A percentile compares a stretch with the other conserved stretches of the same genome.
Evolutionary conservation across 2,329 filamentous ascomycete species (phyloP).

Genomic region (Beauveria sp.): DNA sequence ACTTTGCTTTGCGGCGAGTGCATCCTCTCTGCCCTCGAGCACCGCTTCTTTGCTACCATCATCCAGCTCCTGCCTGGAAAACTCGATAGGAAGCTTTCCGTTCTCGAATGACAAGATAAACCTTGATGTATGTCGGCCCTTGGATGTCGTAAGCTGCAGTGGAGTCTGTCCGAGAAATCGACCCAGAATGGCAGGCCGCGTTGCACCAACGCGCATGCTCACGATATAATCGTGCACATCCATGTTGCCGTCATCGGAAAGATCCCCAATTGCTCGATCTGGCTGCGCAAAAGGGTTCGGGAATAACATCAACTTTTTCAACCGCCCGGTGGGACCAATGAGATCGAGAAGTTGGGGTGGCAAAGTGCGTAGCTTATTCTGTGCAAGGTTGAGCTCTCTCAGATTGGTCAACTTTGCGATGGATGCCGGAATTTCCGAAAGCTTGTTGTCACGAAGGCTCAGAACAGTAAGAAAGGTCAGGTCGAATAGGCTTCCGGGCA

Average conservation of each 20-base stretch:
- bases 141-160: slow-evolving; percentile 8
- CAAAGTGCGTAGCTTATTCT: slow-evolving; percentile 53
- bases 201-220: not conserved
- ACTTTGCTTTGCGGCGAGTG: slow-evolving; percentile 17
- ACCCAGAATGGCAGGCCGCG: not conserved
- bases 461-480: slow-evolving; percentile 56
- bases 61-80: slow-evolving; percentile 5
- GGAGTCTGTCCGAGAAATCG: slow-evolving; percentile 9
- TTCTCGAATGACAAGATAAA: not conserved
- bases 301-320: slow-evolving; percentile 47
- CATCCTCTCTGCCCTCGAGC: slow-evolving; percentile 3
- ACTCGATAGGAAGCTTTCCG: slow-evolving; percentile 14
- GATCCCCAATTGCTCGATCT: slow-evolving; percentile 15
- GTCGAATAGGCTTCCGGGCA: slow-evolving; percentile 55
- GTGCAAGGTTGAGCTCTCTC: slow-evolving; percentile 55
- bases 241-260: slow-evolving; percentile 3
- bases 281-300: slow-evolving; percentile 56
- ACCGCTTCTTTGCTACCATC: slow-evolving; percentile 5
- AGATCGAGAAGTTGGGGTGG: slow-evolving; percentile 57
- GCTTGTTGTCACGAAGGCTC: slow-evolving; percentile 56
- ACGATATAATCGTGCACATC: slow-evolving; percentile 11
- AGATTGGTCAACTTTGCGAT: slow-evolving; percentile 53
- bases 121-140: slow-evolving; percentile 5
- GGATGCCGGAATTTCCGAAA: slow-evolving; percentile 52
- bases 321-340: slow-evolving; percentile 34